Percentiles rank a stretch among this genome's conserved stretches.
phyloP scores from a whole-genome alignment of 2,329 filamentous ascomycete species.

The Massarina eburnea region DNA sequence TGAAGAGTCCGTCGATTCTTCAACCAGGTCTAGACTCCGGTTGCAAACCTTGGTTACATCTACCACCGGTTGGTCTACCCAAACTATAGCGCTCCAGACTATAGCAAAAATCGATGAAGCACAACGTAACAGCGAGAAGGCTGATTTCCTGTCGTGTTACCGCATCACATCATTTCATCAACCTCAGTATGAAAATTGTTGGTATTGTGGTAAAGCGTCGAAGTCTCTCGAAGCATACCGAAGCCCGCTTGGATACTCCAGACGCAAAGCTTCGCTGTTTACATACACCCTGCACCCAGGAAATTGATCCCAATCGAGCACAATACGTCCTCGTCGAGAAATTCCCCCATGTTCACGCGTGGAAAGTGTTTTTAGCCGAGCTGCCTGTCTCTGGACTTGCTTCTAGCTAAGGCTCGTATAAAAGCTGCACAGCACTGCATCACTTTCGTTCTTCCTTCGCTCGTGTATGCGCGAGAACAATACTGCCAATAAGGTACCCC shows the following conservation, averaged over 20 bases:
- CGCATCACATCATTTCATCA: not conserved
- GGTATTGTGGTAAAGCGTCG: not conserved
- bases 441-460: not conserved
- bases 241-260: not conserved
- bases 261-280: not conserved
- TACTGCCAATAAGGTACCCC: not conserved
- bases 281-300: not conserved
- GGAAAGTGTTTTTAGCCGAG: not conserved
- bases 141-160: not conserved
- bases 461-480: not conserved
- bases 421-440: too few species aligned
- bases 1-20: not conserved
- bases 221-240: not conserved
- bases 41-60: not conserved
- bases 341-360: not conserved
- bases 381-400: not conserved
- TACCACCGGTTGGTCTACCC: not conserved
- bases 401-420: too few species aligned
- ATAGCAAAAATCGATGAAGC: not conserved
- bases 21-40: not conserved
- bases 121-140: not conserved
- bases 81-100: not conserved
- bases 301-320: too few species aligned
- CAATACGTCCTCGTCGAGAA: too few species aligned
- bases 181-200: too few species aligned